These are phyloP conservation scores for Candida nanaspora DNA, from an alignment of 805 yeast genomes.

Conservation along the genomic window DNA sequence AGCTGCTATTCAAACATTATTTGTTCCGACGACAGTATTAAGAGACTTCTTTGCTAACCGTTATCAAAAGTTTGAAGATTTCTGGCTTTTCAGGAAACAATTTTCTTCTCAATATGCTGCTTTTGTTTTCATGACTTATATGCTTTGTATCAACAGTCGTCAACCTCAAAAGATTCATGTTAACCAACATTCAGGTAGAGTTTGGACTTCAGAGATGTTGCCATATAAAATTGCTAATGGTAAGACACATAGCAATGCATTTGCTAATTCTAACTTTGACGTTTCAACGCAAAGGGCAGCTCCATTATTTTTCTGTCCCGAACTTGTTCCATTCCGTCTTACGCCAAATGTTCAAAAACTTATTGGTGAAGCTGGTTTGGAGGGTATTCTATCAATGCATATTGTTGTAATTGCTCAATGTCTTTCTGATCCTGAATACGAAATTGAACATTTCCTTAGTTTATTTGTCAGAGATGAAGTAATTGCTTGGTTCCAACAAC, in stretches of 20 bases:
- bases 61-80: slow-evolving; percentile 80
- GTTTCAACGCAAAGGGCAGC: slow-evolving; percentile 47
- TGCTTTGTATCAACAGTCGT: slow-evolving; percentile 89
- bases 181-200: slow-evolving; percentile 74
- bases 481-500: slow-evolving; percentile 86
- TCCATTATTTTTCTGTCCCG: slow-evolving; percentile 86
- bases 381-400: slow-evolving; percentile 83
- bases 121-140: slow-evolving; percentile 83
- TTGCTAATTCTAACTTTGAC: slow-evolving; percentile 38
- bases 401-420: slow-evolving; percentile 83
- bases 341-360: slow-evolving; percentile 93
- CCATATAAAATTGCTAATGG: slow-evolving; percentile 73
- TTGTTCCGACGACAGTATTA: slow-evolving; percentile 80
- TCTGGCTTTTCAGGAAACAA: slow-evolving; percentile 95
- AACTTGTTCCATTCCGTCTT: slow-evolving; percentile 90
- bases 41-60: slow-evolving; percentile 66
- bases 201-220: slow-evolving; percentile 92
- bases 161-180: slow-evolving; percentile 91
- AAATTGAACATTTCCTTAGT: slow-evolving; percentile 85
- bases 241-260: slow-evolving; percentile 31
- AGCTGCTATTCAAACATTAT: slow-evolving; percentile 78
- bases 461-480: slow-evolving; percentile 94
- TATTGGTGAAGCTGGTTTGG: slow-evolving; percentile 90
- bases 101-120: slow-evolving; percentile 94
- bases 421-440: slow-evolving; percentile 85